Evolutionary conservation across 75 land plant genomes (phyloP), one percentile per base, ranked within the genome.

Genomic region (Isoetes taiwanensis): DNA sequence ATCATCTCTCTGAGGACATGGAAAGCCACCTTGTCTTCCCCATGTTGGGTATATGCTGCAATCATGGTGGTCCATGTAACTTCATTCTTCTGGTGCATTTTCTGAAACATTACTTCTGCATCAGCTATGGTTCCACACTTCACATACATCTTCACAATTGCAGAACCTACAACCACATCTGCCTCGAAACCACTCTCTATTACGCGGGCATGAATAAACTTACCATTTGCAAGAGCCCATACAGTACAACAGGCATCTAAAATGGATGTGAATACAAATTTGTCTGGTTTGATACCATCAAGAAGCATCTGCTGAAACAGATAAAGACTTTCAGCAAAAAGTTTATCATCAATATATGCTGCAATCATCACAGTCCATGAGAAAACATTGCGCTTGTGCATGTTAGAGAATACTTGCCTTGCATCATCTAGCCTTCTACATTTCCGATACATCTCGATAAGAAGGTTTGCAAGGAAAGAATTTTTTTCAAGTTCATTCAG

Each of bases 391-490:
- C 19, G 50, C 50, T 46, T 19, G 25, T 46, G 16, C 50, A 46
- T 46, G 8, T 46, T 19, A 23, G 16, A 5, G n/a, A 46, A 46
- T 4, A 46, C 50, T 46, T 19, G 8, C 50, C 19, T 6, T n/a
- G 50, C 50, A 5, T 46, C 50, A 16, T 46, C 12, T n/a, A 23
- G n/a, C 16, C 50, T 46, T 46, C 50, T n/a, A 46, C 50, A 46
- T 23, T 46, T 46, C n/a, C 50, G 25, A 46, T 46, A 46, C 50
- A 46, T 46, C 8, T 6, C 25, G 6, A 46, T 46, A 16, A 46
- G 50, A 23, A 46, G 50, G 23, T 46, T 46, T 6, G 12, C 6
- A 16, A 46, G 16, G n/a, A 46, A 46, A 16, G 4, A 19, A 6
- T 46, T n/a, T 8, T n/a, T 46, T 5, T 46, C 19, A 6, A 46